Base-by-base conservation (phyloP, 2,329 filamentous ascomycete genomes). In the Exophiala xenobiotica region DNA sequence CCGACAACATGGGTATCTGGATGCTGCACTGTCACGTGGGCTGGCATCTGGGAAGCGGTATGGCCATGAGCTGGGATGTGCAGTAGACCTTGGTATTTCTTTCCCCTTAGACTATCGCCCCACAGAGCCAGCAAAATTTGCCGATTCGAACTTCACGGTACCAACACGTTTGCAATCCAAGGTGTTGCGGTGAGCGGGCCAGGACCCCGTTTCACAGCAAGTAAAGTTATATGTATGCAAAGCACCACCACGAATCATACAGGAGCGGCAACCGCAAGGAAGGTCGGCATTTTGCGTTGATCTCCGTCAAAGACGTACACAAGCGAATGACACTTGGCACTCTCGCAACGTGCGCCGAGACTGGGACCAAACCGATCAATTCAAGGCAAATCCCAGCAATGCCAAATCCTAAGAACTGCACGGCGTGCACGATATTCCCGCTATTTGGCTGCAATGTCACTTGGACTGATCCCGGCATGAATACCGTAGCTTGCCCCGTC, bases 41-140 rank as follows among this genome's bases (percentile, higher is more conserved):
- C 42, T 70, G 65, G 64, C 68, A 70, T 45, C 60, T 68, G 4
- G 62, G 63, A 26, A 55, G 56, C 6, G 68, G 68, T 8, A 74
- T 89, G 26, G 73, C 70, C 11, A 65, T 81, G 37, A 75, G 81
- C 14, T 59, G 49, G 47, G 42, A 51, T 33, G 20, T 23, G 23
- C 24, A 5, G 6, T 26, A 12, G 11, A 33, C 16, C 16, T 3
- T 47, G 8, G 22, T 22, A 22, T n/a, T 14, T 6, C 29, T 9
- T 24, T 11, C 18, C 8, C 9, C 8, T 16, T 19, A 18, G 33
- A 23, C 39, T 8, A 24, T 23, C 18, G 18, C 19, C n/a, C 18
- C 6, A 3, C n/a, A n/a, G n/a, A n/a, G n/a, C n/a, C n/a, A n/a
- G n/a, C n/a, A n/a, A n/a, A n/a, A n/a, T n/a, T n/a, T n/a, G n/a